phyloP scores from a whole-genome alignment of 495 filamentous ascomycete species.

The Aspergillus incahuasiensis region DNA sequence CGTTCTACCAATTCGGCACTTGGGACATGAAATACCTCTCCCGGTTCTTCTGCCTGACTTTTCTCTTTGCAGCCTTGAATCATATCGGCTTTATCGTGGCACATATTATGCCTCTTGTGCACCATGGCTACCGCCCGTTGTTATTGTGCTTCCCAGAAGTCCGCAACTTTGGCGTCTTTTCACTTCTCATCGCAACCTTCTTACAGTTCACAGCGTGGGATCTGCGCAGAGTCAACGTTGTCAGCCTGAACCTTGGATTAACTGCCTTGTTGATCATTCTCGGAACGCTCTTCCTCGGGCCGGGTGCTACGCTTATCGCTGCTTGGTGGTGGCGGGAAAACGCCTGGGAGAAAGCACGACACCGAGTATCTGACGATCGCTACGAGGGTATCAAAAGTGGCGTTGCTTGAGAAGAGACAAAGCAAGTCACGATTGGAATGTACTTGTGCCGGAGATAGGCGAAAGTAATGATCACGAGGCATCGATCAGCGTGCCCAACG shows the following conservation, averaged over 20 bases:
- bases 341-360: slow-evolving; percentile 1
- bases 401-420: background rate
- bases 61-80: background rate
- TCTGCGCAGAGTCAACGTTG: slow-evolving; percentile 7
- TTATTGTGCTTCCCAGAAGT: background rate
- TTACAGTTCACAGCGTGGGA: slow-evolving; percentile 9
- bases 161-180: background rate
- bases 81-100: background rate
- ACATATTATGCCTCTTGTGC: background rate
- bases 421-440: too few species aligned
- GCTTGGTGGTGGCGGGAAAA: slow-evolving; percentile 5
- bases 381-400: background rate
- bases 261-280: background rate
- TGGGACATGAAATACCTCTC: slow-evolving; percentile 1
- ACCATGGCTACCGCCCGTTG: background rate
- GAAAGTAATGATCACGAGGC: background rate
- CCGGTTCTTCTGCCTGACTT: background rate
- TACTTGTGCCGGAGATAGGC: too few species aligned
- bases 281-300: background rate
- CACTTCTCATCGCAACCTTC: background rate
- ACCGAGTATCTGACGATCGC: background rate
- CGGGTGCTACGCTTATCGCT: background rate
- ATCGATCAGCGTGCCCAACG: too few species aligned
- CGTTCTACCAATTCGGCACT: background rate
- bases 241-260: background rate